Percentiles rank a stretch among this genome's conserved stretches.
phyloP scores from a whole-genome alignment of 768 basidiomycete genomes.

The Holtermanniella nyarrowii region DNA sequence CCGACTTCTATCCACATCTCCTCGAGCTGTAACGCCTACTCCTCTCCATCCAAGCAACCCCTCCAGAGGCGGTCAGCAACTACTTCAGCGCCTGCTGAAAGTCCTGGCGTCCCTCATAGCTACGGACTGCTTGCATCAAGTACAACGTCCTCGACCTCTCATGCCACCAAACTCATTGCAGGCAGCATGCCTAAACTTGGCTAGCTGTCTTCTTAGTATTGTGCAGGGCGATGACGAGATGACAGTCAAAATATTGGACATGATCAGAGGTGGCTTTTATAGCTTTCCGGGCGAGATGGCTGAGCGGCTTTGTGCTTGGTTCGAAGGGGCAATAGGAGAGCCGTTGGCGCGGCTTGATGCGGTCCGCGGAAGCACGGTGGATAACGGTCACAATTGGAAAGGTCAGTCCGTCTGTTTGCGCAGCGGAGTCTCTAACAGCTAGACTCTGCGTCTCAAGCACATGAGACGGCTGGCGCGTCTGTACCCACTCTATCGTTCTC shows the following conservation, averaged over 20 bases:
- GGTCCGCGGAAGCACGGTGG: conserved; percentile 13
- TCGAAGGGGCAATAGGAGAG: conserved; percentile 55
- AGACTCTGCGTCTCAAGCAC: no score
- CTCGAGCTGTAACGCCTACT: neutral
- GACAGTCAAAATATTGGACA: conserved; percentile 54
- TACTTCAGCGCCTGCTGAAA: conserved; percentile 49
- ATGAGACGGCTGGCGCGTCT: neutral
- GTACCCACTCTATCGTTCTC: conserved; percentile 16
- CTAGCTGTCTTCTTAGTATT: conserved; percentile 53
- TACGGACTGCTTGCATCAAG: conserved; percentile 63
- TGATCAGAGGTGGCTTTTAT: conserved; percentile 63
- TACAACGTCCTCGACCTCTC: conserved; percentile 51
- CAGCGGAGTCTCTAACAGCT: neutral
- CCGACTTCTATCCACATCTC: conserved; percentile 11
- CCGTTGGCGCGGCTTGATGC: conserved; percentile 41
- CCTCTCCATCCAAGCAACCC: conserved; percentile 4
- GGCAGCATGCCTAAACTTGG: conserved; percentile 59
- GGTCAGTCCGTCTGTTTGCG: conserved; percentile 3
- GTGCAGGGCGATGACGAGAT: conserved; percentile 50
- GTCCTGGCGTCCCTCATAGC: conserved; percentile 44
- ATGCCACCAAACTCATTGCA: conserved; percentile 71
- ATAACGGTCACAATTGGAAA: conserved; percentile 8
- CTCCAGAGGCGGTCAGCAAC: conserved; percentile 26
- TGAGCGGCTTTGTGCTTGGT: conserved; percentile 55
- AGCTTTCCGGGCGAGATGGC: conserved; percentile 59